Evolutionary conservation across 192 early-diverging fungal species (phyloP), one percentile per base, ranked within the genome.

Genomic region (Gigaspora rosea): DNA sequence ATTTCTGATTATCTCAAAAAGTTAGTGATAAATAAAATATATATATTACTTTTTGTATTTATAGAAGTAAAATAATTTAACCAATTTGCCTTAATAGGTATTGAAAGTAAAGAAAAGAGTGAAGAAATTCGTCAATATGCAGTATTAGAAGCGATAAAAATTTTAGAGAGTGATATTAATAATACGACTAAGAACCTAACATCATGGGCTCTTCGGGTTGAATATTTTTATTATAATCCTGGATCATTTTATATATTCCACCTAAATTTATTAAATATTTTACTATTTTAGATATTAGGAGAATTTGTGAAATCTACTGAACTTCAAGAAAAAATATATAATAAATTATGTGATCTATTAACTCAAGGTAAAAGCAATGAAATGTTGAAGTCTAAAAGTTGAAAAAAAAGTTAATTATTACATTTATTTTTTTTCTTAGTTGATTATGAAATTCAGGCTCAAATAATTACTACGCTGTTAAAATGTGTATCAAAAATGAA

Each of bases 401-500:
- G 12, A 4, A 15, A 56, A 4, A 18, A 5, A 12, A 54, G 1
- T 54, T 9, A 54, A 56, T 56, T 56, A 13, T 18, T 15, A 18
- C 52, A 15, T 32, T 70, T 32, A 52, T 1, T 1, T 3, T 52
- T 54, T 9, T 0, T 3, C n/a, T 52, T 66, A 52, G 54, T 47
- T 32, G 20, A 22, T 46, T 20, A 12, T 46, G 54, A 59, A 47
- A 16, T 74, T 47, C 72, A 74, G 7, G 15, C 10, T 22, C 20
- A 16, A 41, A 47, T 62, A 61, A 74, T 74, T 22, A 62, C 41
- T 8, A 22, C 72, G 18, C 36, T 74, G 36, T 46, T 74, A 35
- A 74, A 74, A 74, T 61, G 9, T 32, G 58, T 74, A 4, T 57
- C 72, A 62, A 57, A 11, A n/a, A 74, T 57, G 46, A 74, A 74